phyloP scores from a whole-genome alignment of 495 filamentous ascomycete species.

The Amphirosellinia nigrospora region DNA sequence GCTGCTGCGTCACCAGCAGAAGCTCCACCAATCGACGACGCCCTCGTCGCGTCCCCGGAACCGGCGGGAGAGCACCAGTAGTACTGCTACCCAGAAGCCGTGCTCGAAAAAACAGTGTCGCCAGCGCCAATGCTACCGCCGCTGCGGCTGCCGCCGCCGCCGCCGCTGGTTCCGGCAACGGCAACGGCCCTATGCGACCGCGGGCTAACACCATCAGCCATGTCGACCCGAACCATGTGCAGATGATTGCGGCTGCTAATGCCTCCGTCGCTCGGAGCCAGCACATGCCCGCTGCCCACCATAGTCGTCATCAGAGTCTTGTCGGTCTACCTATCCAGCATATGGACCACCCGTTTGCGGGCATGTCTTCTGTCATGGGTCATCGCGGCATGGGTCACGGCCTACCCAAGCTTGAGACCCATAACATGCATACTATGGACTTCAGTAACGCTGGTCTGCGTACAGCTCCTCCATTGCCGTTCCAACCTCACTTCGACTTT shows the following conservation, averaged over 20 bases:
- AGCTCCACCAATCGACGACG: constrained; percentile 95
- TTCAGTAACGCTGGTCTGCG: constrained; percentile 66
- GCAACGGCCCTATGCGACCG: constrained; percentile 74
- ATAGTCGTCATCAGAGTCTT: constrained; percentile 71
- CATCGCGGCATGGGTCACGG: constrained; percentile 69
- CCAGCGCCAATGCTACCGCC: constrained; percentile 54
- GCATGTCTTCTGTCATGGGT: constrained; percentile 71
- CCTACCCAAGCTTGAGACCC: constrained; percentile 84
- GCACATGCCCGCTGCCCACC: constrained; percentile 58
- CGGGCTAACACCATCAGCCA: constrained; percentile 97
- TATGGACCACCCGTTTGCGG: constrained; percentile 62
- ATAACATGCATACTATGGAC: constrained; percentile 60
- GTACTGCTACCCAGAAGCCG: constrained; percentile 70
- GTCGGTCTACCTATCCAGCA: constrained; percentile 68
- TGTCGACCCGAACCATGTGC: constrained; percentile 78
- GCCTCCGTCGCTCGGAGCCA: constrained; percentile 59
- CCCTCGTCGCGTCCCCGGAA: constrained; percentile 87
- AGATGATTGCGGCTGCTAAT: constrained; percentile 68
- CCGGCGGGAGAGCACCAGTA: constrained; percentile 82
- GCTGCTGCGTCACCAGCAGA: constrained; percentile 95
- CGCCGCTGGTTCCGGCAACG: constrained; percentile 49
- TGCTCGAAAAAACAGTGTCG: constrained; percentile 91
- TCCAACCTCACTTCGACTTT: constrained; percentile 75
- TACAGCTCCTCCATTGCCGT: constrained; percentile 79
- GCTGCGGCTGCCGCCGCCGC: constrained; percentile 20